Evolutionary conservation across 2,329 filamentous ascomycete genomes (phyloP), one percentile per base, ranked within the genome.

Genomic region (Lasiodiplodia citricola): DNA sequence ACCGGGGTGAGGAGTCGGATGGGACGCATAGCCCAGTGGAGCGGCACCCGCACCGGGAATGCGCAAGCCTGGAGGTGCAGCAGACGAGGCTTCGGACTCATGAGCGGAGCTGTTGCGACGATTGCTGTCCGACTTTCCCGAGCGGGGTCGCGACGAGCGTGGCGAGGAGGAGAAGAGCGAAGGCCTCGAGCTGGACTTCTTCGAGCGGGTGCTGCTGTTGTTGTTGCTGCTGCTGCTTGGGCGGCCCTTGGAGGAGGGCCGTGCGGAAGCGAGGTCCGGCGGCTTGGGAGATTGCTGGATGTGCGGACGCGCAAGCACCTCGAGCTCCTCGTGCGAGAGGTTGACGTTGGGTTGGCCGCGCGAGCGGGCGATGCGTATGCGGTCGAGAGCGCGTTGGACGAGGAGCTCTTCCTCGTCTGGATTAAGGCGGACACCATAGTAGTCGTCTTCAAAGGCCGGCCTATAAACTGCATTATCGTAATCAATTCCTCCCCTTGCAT

Each of bases 301-400:
- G 71, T 71, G 73, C 71, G 64, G 69, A 56, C 56, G 67, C 57
- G 66, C 57, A 63, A 68, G 68, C 68, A 93, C 94, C 70, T 90
- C 91, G 73, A 97, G 84, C 79, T 97, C 94, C 66, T 91, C 89
- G 75, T 90, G 87, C 73, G 87, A 93, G 71, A 98, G 86, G 77
- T 90, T 91, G 68, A 97, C 92, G 68, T 96, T 92, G 55, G 86
- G 84, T 79, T 90, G 91, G 71, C 94, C 94, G 75, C 89, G 89
- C 71, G 88, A 88, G 77, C 92, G 90, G 18, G 94, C 93, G 72
- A 89, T 87, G 72, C 90, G 88, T 76, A 97, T 96, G 72, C 93
- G 91, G 74, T 90, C 89, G 79, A 96, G 82, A 51, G 94, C 94
- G 72, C 88, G 88, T 72, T 94, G 90, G 71, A 96, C 88, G 73